phyloP scores from a whole-genome alignment of 768 basidiomycete genomes.

The Lactarius hatsudake region DNA sequence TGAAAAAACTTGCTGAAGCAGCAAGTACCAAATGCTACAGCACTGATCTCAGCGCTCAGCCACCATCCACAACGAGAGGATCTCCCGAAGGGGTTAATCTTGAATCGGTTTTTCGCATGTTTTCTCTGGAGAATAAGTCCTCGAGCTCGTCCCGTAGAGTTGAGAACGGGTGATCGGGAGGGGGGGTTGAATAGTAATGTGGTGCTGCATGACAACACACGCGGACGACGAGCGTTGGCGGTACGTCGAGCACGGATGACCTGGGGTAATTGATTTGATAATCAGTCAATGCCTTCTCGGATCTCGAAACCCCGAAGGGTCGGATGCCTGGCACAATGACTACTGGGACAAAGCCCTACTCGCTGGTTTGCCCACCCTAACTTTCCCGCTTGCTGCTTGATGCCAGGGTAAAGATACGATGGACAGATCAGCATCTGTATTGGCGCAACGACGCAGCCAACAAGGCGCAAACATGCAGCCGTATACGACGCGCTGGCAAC shows the following conservation, averaged over 20 bases:
- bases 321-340: not conserved
- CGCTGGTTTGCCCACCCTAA: not conserved
- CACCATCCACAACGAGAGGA: not conserved
- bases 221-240: too few species aligned
- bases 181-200: not conserved
- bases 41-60: not conserved
- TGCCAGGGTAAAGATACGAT: not conserved
- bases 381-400: not conserved
- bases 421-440: not conserved
- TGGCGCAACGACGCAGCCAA: not conserved
- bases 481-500: too few species aligned
- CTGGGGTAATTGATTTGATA: constrained; percentile 1
- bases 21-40: constrained; percentile 2
- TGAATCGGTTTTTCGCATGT: not conserved
- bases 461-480: not conserved
- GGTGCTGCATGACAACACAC: not conserved
- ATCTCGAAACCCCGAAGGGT: not conserved
- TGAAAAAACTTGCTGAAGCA: constrained; percentile 1
- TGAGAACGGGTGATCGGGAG: not conserved
- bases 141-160: not conserved
- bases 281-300: not conserved
- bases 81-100: not conserved
- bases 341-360: not conserved
- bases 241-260: not conserved
- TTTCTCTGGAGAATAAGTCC: not conserved